Conservation (phyloP, 371 early-diverging fungal species). For the Smittium culicis region DNA sequence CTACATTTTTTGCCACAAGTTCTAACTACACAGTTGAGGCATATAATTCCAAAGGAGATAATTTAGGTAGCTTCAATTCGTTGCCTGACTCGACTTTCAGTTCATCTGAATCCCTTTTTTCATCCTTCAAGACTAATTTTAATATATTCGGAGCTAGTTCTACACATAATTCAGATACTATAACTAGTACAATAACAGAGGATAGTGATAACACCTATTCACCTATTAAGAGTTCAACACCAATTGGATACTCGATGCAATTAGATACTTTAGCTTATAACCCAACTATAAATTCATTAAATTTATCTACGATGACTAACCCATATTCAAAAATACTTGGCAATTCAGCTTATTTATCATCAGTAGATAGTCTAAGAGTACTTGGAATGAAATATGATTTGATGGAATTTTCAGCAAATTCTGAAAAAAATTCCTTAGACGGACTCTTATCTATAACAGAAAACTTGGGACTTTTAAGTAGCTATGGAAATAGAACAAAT, state of each 20-base stretch:
- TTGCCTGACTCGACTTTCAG: neutral
- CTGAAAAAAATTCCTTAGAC: neutral
- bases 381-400: neutral
- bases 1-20: conserved; percentile 25
- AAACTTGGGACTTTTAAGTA: neutral
- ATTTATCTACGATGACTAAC: neutral
- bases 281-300: neutral
- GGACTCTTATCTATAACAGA: neutral
- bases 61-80: conserved; percentile 16
- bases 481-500: neutral
- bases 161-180: too few relatives aligned
- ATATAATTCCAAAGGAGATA: conserved; percentile 28
- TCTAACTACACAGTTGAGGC: conserved; percentile 23
- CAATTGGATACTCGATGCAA: neutral
- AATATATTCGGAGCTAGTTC: neutral
- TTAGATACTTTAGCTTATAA: neutral
- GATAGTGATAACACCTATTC: too few relatives aligned
- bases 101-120: neutral
- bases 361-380: neutral
- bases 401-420: neutral
- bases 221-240: too few relatives aligned
- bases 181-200: too few relatives aligned
- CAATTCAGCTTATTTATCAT: neutral
- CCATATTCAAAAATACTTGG: conserved; percentile 3
- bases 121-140: neutral